Evolutionary conservation across 352 stramenopile species (phyloP).

Genomic region (Phytopythium vexans): DNA sequence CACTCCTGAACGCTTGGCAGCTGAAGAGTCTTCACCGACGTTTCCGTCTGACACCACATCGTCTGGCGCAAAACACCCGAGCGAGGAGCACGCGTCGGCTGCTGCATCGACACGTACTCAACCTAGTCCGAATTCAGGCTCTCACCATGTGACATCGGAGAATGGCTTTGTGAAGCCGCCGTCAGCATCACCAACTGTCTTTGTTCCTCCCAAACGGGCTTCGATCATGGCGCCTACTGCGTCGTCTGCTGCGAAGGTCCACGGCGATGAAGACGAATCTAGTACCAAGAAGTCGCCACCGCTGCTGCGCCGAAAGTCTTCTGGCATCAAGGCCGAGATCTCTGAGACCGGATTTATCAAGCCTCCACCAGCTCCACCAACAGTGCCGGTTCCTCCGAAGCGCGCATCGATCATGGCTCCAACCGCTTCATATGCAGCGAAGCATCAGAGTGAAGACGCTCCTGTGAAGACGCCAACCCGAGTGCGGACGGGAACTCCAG

Average conservation of each 20-base stretch:
- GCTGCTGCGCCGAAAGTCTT: neutral
- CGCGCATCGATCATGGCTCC: conserved; percentile 25
- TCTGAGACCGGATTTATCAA: conserved; percentile 17
- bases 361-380: conserved; percentile 13
- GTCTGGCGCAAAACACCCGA: too few relatives aligned
- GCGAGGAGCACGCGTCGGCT: too few relatives aligned
- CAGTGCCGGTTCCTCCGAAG: conserved; percentile 22
- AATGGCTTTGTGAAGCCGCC: too few relatives aligned
- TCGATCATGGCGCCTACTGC: conserved; percentile 7
- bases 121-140: too few relatives aligned
- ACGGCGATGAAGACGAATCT: neutral
- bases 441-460: conserved; percentile 6
- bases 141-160: too few relatives aligned
- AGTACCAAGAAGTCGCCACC: neutral
- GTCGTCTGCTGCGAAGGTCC: conserved; percentile 6
- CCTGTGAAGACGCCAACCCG: neutral
- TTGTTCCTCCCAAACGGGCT: neutral
- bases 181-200: neutral
- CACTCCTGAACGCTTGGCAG: neutral
- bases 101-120: neutral
- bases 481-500: neutral
- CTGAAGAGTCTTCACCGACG: too few relatives aligned
- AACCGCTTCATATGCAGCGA: conserved; percentile 25
- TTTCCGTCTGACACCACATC: too few relatives aligned
- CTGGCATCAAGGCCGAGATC: neutral